These are phyloP conservation scores for Pseudocercospora pini-densiflorae DNA, from an alignment of 2,329 filamentous ascomycete genomes.

Conservation along the genomic window DNA sequence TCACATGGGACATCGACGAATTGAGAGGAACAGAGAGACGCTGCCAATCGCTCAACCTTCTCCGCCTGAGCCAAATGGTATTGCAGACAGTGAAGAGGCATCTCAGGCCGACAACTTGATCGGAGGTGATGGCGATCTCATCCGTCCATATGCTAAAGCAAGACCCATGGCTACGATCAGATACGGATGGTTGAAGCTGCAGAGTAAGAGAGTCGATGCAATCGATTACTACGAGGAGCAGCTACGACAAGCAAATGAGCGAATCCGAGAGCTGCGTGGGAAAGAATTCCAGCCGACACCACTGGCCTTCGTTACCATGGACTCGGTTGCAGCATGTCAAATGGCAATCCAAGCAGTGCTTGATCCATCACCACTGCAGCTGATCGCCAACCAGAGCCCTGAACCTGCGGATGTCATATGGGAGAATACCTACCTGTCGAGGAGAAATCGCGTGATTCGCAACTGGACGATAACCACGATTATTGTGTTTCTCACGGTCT, in stretches of 20 bases:
- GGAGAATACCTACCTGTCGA: conserved; percentile 86
- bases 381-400: conserved; percentile 84
- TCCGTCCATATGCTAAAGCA: conserved; percentile 50
- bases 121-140: conserved; percentile 38
- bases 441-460: conserved; percentile 72
- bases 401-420: conserved; percentile 93
- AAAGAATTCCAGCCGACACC: conserved; percentile 79
- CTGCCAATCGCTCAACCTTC: conserved; percentile 56
- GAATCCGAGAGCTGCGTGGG: conserved; percentile 70
- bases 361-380: conserved; percentile 82
- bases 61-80: conserved; percentile 40
- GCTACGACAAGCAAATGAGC: conserved; percentile 76
- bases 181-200: conserved; percentile 76
- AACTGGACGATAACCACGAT: conserved; percentile 83
- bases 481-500: conserved; percentile 79
- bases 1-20: conserved; percentile 65
- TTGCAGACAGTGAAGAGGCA: conserved; percentile 37
- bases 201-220: conserved; percentile 77
- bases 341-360: conserved; percentile 96
- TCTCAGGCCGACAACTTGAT: conserved; percentile 22
- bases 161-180: conserved; percentile 75
- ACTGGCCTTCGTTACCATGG: conserved; percentile 95
- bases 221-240: conserved; percentile 94
- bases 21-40: conserved; percentile 53
- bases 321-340: conserved; percentile 87